These are phyloP conservation scores for Paraconiothyrium brasiliense DNA, from an alignment of 2,329 filamentous ascomycete genomes.

Conservation along the genomic window DNA sequence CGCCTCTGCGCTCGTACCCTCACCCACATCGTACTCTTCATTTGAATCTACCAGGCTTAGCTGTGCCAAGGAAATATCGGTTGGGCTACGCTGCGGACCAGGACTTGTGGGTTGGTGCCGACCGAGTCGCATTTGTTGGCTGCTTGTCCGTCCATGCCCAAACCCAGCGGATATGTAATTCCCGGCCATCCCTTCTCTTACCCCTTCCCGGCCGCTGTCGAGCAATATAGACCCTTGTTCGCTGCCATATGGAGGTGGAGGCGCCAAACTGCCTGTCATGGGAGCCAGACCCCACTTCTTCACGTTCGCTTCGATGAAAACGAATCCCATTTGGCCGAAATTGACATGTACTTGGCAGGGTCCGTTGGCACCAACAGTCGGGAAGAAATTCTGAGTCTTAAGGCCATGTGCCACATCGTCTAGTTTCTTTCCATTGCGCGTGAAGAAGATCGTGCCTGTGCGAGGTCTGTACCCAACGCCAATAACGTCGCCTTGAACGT, in stretches of 20 bases:
- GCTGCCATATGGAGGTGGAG: slow-evolving; percentile 94
- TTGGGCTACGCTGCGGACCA: slow-evolving; percentile 88
- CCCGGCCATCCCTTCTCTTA: slow-evolving; percentile 62
- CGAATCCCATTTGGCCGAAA: slow-evolving; percentile 96
- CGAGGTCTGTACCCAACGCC: slow-evolving; percentile 94
- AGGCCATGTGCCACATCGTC: slow-evolving; percentile 93
- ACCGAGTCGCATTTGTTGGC: slow-evolving; percentile 77
- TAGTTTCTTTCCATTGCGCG: slow-evolving; percentile 95
- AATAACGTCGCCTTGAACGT: slow-evolving; percentile 93
- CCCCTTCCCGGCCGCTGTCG: slow-evolving; percentile 74
- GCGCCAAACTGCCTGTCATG: slow-evolving; percentile 92
- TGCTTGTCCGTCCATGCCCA: slow-evolving; percentile 76
- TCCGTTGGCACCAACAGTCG: slow-evolving; percentile 94
- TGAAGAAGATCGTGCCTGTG: slow-evolving; percentile 96
- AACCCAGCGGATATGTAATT: slow-evolving; percentile 56
- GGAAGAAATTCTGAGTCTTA: slow-evolving; percentile 97
- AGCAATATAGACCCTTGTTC: slow-evolving; percentile 96
- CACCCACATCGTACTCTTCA: slow-evolving; percentile 68
- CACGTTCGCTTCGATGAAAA: slow-evolving; percentile 98
- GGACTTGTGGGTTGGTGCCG: slow-evolving; percentile 79
- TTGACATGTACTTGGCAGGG: slow-evolving; percentile 95
- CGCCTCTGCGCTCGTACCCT: slow-evolving; percentile 69
- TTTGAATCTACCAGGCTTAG: slow-evolving; percentile 75
- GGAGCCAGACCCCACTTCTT: slow-evolving; percentile 99
- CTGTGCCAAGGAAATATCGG: slow-evolving; percentile 93